Evolutionary conservation across 2,329 filamentous ascomycete genomes (phyloP), one percentile per base, ranked within the genome.

Genomic region (Cadophora sp.): DNA sequence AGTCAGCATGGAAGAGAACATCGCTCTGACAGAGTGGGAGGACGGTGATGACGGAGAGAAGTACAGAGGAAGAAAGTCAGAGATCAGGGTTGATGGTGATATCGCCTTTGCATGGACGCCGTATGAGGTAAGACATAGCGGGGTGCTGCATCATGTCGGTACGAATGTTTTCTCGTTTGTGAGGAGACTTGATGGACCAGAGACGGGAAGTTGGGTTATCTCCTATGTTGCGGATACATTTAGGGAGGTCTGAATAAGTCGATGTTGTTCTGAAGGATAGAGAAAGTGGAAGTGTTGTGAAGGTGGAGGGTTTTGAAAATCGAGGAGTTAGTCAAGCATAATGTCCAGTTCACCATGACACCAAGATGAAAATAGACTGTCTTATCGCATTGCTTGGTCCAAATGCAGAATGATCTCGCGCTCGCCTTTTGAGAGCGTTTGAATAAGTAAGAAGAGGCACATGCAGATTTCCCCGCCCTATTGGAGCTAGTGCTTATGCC

Each of bases 91-190:
- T 14, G 48, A 63, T 55, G 48, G 33, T 1, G 60, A 63, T 55
- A 30, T 63, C 8, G 60, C 30, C 3, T 48, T 63, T 30, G 60
- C 60, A 9, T 63, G 60, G 60, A 56, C 60, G n/a, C 60, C 60
- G 48, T 53, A 41, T n/a, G 60, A 51, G 13, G 48, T 55, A 8
- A 22, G 30, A 4, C 24, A 56, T 18, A 18, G 22, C 5, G 48
- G 50, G 22, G 24, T 33, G 18, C 33, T 55, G 27, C 60, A 63
- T 53, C 48, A 27, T 56, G 60, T 39, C 3, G 61, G 50, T 13
- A 30, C 43, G 43, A 48, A 33, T 48, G 8, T 48, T 9, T 48
- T 33, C 16, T n/a, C 41, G 0, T 60, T 48, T 33, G 30, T 60
- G 8, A 48, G 41, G 9, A 33, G 41, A 6, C 24, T 48, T 45